Percentiles rank a stretch among this genome's conserved stretches.
phyloP scores from a whole-genome alignment of 805 yeast genomes.

The Spathaspora girioi region DNA sequence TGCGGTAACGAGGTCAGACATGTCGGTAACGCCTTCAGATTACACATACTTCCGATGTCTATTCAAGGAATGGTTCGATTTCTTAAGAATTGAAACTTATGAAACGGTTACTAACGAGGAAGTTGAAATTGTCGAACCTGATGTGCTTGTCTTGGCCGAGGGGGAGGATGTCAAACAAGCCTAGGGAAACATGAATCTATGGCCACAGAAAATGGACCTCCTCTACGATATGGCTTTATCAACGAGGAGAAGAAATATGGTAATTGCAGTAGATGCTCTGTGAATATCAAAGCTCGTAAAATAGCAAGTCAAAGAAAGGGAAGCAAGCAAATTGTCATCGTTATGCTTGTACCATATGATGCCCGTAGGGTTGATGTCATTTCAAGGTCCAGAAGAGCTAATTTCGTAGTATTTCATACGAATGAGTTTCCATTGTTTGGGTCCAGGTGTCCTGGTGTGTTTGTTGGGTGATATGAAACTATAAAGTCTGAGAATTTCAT shows the following conservation, averaged over 20 bases:
- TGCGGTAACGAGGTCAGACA: background rate
- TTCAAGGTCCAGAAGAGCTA: too few species aligned
- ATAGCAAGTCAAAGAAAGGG: background rate
- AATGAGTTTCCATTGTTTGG: too few species aligned
- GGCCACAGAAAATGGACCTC: background rate
- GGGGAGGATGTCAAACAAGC: background rate
- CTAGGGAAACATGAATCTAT: background rate
- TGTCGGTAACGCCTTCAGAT: background rate
- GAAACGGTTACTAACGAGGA: background rate
- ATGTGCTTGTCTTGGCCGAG: background rate
- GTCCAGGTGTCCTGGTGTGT: too few species aligned
- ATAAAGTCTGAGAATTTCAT: too few species aligned
- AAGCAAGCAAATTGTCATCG: too few species aligned
- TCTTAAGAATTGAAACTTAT: background rate
- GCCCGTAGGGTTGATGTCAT: background rate
- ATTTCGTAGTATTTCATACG: too few species aligned
- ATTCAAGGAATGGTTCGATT: background rate
- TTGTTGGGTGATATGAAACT: too few species aligned
- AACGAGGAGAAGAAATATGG: too few species aligned
- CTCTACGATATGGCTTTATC: background rate
- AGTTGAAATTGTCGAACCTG: background rate
- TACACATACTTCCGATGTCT: background rate
- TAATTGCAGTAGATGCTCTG: too few species aligned
- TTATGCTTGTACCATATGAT: background rate
- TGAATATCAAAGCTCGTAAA: background rate